A percentile compares a stretch with the other conserved stretches of the same genome.
Evolutionary conservation across 345 rosid genomes (phyloP).

Genomic region (Cochlearia excelsa): DNA sequence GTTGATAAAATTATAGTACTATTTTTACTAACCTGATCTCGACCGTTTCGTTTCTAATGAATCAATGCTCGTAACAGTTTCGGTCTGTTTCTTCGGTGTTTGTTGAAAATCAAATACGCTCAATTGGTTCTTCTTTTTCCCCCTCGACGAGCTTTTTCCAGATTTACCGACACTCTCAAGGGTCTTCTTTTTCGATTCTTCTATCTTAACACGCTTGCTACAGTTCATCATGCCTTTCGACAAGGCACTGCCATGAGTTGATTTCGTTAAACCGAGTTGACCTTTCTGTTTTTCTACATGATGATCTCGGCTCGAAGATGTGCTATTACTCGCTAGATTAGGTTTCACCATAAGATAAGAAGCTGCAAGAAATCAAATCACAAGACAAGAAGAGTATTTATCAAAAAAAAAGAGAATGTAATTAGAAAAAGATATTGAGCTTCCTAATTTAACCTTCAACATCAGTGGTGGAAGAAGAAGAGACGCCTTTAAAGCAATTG

Average conservation of each 20-base stretch:
- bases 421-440: not conserved
- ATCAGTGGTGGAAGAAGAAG: not conserved
- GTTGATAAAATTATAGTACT: not conserved
- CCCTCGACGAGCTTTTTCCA: slow-evolving; percentile 16
- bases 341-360: no score
- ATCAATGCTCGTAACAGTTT: slow-evolving; percentile 3
- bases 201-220: slow-evolving; percentile 9
- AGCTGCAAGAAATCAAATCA: slow-evolving; percentile 30
- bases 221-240: not conserved
- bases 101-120: no score
- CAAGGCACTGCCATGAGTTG: not conserved
- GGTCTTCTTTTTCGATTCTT: slow-evolving; percentile 11
- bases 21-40: slow-evolving; percentile 36
- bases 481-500: slow-evolving; percentile 32
- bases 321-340: no score
- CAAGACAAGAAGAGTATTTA: no score
- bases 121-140: slow-evolving; percentile 15
- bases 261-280: not conserved
- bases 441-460: slow-evolving; percentile 31
- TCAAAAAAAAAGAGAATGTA: not conserved
- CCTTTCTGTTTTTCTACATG: slow-evolving; percentile 10
- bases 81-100: slow-evolving; percentile 12
- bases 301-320: no score
- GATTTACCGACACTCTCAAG: slow-evolving; percentile 5
- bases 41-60: slow-evolving; percentile 31